A percentile compares a stretch with the other conserved stretches of the same genome.
Conservation (phyloP, 129 eudicot genomes). For the Chrysanthemum makinoi region DNA sequence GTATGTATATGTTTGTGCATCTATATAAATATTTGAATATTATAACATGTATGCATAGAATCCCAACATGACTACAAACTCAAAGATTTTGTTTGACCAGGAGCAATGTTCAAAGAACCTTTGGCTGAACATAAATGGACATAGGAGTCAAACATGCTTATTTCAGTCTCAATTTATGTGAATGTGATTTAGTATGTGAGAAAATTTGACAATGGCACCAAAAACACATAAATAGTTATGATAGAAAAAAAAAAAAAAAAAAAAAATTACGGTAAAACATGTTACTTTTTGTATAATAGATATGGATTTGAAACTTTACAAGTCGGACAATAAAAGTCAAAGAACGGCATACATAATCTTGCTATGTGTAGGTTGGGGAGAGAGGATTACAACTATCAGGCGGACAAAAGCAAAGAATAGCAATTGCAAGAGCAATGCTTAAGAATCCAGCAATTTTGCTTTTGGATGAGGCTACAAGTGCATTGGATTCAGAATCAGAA, state of each 20-base stretch:
- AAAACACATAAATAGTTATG: neutral
- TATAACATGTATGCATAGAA: conserved; percentile 8
- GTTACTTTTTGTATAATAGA: too few relatives aligned
- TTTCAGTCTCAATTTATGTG: neutral
- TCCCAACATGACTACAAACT: conserved; percentile 32
- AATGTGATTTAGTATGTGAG: conserved; percentile 5
- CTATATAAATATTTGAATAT: neutral
- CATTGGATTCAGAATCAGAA: conserved; percentile 93
- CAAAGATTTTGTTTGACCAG: conserved; percentile 36
- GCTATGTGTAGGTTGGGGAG: conserved; percentile 75
- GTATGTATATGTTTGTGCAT: neutral
- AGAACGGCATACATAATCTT: too few relatives aligned
- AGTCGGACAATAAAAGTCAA: neutral
- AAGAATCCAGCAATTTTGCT: conserved; percentile 93
- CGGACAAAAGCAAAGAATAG: conserved; percentile 96
- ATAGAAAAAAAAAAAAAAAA: too few relatives aligned
- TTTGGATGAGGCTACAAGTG: conserved; percentile 97
- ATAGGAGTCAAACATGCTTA: conserved; percentile 10
- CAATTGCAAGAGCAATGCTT: conserved; percentile 95
- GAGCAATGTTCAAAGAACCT: conserved; percentile 14
- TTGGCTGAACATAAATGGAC: conserved; percentile 25
- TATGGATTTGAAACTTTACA: neutral
- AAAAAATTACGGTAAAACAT: too few relatives aligned
- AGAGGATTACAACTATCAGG: conserved; percentile 96
- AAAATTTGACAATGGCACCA: neutral